Percentiles rank a stretch among this genome's conserved stretches.
These are phyloP conservation scores for Xylariales sp. DNA, from an alignment of 2,329 filamentous ascomycete species.

Conservation along the genomic window DNA sequence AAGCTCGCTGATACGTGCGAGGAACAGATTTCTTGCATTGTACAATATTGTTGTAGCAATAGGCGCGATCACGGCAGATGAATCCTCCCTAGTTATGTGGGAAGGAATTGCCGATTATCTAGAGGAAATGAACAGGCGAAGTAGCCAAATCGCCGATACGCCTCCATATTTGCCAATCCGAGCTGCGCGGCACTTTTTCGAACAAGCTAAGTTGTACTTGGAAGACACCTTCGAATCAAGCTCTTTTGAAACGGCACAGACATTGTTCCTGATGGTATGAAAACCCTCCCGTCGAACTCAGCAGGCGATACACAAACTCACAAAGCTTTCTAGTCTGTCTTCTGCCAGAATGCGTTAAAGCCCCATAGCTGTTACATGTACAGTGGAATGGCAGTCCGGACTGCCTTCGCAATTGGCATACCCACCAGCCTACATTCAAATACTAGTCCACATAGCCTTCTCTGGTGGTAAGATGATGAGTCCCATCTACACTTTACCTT, in stretches of 20 bases:
- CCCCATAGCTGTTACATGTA: not conserved
- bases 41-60: not conserved
- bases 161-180: not conserved
- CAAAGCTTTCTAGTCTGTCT: not conserved
- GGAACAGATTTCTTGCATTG: not conserved
- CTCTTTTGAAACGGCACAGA: not conserved
- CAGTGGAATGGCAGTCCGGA: not conserved
- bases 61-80: not conserved
- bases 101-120: no score
- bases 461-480: no score
- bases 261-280: not conserved
- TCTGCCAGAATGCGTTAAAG: not conserved
- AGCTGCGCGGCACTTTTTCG: not conserved
- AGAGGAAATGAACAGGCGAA: not conserved
- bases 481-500: no score
- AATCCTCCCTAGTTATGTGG: no score
- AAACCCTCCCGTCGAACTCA: not conserved
- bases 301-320: not conserved
- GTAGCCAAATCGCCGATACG: not conserved
- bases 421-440: no score
- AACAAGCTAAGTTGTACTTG: not conserved
- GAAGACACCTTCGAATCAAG: not conserved
- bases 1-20: not conserved
- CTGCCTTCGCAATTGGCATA: not conserved
- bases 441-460: no score